Percentiles rank a stretch among this genome's conserved stretches.
Evolutionary conservation across 2,329 filamentous ascomycete genomes (phyloP).

Genomic region (Ophiostoma ulmi): DNA sequence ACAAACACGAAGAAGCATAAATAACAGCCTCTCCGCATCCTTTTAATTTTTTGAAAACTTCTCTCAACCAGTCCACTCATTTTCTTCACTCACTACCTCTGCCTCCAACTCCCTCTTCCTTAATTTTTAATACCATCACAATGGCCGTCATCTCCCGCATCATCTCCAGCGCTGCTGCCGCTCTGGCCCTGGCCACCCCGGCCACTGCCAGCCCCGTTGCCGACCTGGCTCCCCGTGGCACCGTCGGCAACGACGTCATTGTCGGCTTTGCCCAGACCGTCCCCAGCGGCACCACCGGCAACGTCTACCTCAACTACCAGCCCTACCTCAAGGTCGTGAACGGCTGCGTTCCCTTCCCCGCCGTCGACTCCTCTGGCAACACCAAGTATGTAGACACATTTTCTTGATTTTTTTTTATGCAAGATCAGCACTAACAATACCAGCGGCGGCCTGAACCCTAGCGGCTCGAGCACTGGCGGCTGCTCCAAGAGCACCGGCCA

Average conservation of each 20-base stretch:
- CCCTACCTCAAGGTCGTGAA: slow-evolving; percentile 51
- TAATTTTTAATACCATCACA: background rate
- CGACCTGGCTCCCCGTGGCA: slow-evolving; percentile 29
- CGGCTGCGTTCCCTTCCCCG: slow-evolving; percentile 60
- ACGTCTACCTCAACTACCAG: slow-evolving; percentile 51
- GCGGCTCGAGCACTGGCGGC: slow-evolving; percentile 27
- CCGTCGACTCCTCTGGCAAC: slow-evolving; percentile 53
- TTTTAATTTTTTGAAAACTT: background rate
- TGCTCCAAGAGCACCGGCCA: slow-evolving; percentile 37
- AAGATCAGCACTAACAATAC: slow-evolving; percentile 41
- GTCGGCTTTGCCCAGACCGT: slow-evolving; percentile 52
- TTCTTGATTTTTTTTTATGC: background rate
- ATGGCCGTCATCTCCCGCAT: slow-evolving; percentile 23
- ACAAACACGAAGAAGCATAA: background rate
- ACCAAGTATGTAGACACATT: slow-evolving; percentile 35
- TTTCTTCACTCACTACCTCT: background rate
- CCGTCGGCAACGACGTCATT: slow-evolving; percentile 36
- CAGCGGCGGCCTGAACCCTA: slow-evolving; percentile 1
- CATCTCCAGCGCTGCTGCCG: slow-evolving; percentile 16
- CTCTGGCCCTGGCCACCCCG: slow-evolving; percentile 9
- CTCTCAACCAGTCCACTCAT: slow-evolving; percentile 2
- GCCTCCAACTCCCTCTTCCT: background rate
- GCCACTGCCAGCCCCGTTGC: slow-evolving; percentile 16
- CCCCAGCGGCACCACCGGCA: slow-evolving; percentile 42
- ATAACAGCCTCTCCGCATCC: background rate